phyloP scores from a whole-genome alignment of 768 basidiomycete species.

The Leccinum fibrillosum region DNA sequence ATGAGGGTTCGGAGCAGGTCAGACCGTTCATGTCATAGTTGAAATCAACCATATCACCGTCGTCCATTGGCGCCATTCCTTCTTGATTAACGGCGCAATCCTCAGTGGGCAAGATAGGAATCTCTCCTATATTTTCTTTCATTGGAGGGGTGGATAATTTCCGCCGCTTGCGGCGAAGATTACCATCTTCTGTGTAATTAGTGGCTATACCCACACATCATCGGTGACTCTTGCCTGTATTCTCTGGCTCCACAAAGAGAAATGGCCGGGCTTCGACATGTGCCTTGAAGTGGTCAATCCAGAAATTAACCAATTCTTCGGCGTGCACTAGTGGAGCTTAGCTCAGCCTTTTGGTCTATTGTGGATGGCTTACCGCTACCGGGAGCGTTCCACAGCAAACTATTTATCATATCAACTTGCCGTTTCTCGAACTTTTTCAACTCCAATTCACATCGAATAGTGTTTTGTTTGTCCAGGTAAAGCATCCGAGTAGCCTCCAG shows the following conservation, averaged over 20 bases:
- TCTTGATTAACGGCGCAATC: conserved; percentile 16
- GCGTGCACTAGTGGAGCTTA: conserved; percentile 51
- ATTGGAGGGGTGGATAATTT: conserved; percentile 28
- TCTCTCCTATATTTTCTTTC: background rate
- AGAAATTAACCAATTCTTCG: conserved; percentile 65
- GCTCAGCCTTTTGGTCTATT: background rate
- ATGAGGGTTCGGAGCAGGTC: background rate
- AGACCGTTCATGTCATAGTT: conserved; percentile 24
- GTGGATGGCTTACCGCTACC: conserved; percentile 49
- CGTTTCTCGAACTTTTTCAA: conserved; percentile 57
- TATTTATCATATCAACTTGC: conserved; percentile 49
- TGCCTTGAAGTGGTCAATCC: conserved; percentile 68
- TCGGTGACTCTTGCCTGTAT: conserved; percentile 9
- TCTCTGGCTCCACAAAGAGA: conserved; percentile 6
- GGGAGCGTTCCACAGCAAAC: conserved; percentile 67
- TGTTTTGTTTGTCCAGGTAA: conserved; percentile 62
- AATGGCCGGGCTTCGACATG: conserved; percentile 62
- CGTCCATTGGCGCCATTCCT: conserved; percentile 3
- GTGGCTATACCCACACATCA: background rate
- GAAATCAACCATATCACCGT: conserved; percentile 19
- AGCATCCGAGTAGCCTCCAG: conserved; percentile 57
- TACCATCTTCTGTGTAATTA: conserved; percentile 32
- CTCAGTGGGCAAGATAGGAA: background rate
- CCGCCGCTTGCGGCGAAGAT: conserved; percentile 46
- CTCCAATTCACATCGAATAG: conserved; percentile 47